Evolutionary conservation across 495 filamentous ascomycete genomes (phyloP).

Genomic region (Talaromyces stipitatus): DNA sequence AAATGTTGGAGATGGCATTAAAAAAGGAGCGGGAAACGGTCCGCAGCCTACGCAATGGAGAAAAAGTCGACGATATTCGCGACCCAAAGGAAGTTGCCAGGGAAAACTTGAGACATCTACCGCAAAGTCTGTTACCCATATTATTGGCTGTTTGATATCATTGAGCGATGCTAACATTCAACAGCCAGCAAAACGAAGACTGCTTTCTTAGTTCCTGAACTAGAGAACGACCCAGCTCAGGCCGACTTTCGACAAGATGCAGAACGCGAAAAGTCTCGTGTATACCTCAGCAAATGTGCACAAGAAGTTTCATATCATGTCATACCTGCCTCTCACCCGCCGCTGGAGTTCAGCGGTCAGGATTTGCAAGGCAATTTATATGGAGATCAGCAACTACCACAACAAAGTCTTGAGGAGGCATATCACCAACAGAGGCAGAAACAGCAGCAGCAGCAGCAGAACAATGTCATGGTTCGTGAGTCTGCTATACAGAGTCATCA

Average conservation of each 20-base stretch:
- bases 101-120: conserved; percentile 27
- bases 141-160: background rate
- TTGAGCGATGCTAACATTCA: background rate
- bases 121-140: conserved; percentile 25
- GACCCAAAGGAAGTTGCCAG: conserved; percentile 37
- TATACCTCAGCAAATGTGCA: conserved; percentile 47
- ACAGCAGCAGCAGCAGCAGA: conserved; percentile 35
- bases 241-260: conserved; percentile 50
- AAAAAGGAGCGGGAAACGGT: conserved; percentile 60
- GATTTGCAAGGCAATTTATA: conserved; percentile 41
- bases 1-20: conserved; percentile 82
- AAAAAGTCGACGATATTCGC: conserved; percentile 37
- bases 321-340: conserved; percentile 40
- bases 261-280: conserved; percentile 43
- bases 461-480: conserved; percentile 39
- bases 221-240: conserved; percentile 43
- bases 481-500: conserved; percentile 40
- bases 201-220: conserved; percentile 34
- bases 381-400: conserved; percentile 36
- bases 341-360: conserved; percentile 36
- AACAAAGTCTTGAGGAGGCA: conserved; percentile 43
- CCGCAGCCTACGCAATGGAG: conserved; percentile 37
- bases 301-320: conserved; percentile 50
- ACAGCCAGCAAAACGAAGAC: conserved; percentile 33
- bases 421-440: conserved; percentile 39